A percentile compares a stretch with the other conserved stretches of the same genome.
Conservation (phyloP, 331 rosid species). For the Malus hybrid region DNA sequence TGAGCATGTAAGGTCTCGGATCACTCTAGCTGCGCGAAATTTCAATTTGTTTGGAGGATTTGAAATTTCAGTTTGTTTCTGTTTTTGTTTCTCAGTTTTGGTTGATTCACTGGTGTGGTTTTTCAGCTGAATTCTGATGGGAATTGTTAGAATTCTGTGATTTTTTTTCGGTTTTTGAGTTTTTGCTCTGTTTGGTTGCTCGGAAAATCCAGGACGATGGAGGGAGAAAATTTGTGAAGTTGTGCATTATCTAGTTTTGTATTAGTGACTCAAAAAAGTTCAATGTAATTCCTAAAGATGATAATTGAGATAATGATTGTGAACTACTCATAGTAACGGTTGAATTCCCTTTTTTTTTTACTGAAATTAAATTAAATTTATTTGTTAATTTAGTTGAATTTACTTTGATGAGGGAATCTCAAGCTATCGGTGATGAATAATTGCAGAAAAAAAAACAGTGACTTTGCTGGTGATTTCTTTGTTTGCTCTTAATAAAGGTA, state of each 20-base stretch:
- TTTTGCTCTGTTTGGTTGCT: not conserved
- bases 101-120: slow-evolving; percentile 7
- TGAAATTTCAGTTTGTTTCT: not conserved
- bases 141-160: slow-evolving; percentile 8
- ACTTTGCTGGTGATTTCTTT: not conserved
- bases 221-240: not conserved
- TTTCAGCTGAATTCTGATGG: slow-evolving; percentile 21
- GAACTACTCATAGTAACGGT: no score
- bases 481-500: slow-evolving; percentile 5
- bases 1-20: slow-evolving; percentile 12
- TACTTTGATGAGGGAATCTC: not conserved
- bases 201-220: slow-evolving; percentile 7
- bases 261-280: not conserved
- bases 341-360: not conserved
- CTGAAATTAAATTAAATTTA: not conserved
- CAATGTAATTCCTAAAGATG: not conserved
- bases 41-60: not conserved
- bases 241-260: not conserved
- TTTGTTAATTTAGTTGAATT: not conserved
- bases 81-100: not conserved
- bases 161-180: not conserved
- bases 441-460: slow-evolving; percentile 12
- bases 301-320: not conserved
- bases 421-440: not conserved
- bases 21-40: slow-evolving; percentile 2